phyloP scores from a whole-genome alignment of 2,329 filamentous ascomycete genomes.

The Colletotrichum phormii region DNA sequence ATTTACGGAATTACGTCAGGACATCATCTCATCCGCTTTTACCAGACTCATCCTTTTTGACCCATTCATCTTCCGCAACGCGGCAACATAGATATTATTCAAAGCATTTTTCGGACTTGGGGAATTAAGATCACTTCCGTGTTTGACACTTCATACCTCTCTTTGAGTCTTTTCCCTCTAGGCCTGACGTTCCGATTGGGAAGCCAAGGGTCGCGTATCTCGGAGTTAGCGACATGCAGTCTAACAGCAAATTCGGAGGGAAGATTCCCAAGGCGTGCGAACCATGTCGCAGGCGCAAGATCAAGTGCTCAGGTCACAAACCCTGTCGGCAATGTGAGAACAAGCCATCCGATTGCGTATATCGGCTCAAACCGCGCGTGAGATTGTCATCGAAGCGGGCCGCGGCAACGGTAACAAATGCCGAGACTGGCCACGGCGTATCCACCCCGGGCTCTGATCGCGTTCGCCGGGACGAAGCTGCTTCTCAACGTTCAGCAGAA shows the following conservation, averaged over 20 bases:
- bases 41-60: neutral
- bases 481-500: constrained; percentile 11
- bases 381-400: constrained; percentile 42
- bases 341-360: constrained; percentile 35
- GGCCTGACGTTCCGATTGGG: neutral
- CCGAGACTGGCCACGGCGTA: constrained; percentile 34
- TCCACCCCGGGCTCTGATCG: neutral
- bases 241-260: constrained; percentile 19
- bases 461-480: constrained; percentile 1
- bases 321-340: constrained; percentile 37
- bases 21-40: neutral
- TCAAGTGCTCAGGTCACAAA: constrained; percentile 37
- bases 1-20: constrained; percentile 11
- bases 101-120: constrained; percentile 24
- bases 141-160: neutral
- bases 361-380: constrained; percentile 37
- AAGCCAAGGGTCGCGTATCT: neutral
- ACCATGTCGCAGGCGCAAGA: constrained; percentile 39
- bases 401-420: constrained; percentile 52
- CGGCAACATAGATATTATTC: neutral
- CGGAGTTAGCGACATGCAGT: constrained; percentile 21
- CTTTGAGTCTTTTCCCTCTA: neutral
- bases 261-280: constrained; percentile 41
- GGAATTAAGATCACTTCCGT: constrained; percentile 18
- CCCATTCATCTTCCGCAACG: neutral